Evolutionary conservation across 2,329 filamentous ascomycete species (phyloP).

Genomic region (Fonsecaea nubica): DNA sequence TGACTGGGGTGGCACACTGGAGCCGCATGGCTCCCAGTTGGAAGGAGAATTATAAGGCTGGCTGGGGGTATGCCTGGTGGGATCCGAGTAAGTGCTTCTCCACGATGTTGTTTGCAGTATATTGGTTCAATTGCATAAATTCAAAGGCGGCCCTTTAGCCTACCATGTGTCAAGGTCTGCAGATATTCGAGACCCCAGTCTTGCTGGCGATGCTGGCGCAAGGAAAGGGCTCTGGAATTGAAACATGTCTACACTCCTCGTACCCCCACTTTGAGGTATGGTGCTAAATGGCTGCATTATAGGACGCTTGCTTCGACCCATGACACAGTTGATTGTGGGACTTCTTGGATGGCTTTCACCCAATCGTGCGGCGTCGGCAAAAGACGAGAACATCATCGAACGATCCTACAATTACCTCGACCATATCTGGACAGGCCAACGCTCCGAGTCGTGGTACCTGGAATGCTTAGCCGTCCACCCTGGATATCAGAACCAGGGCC

Average conservation of each 20-base stretch:
- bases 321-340: conserved; percentile 49
- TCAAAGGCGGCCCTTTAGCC: neutral
- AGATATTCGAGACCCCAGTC: neutral
- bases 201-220: neutral
- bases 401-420: conserved; percentile 32
- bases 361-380: conserved; percentile 32
- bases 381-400: conserved; percentile 34
- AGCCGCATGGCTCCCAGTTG: conserved; percentile 31
- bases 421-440: conserved; percentile 43
- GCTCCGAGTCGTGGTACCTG: conserved; percentile 45
- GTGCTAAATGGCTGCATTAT: neutral
- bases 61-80: conserved; percentile 34
- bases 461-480: conserved; percentile 44
- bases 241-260: neutral
- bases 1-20: conserved; percentile 37
- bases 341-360: conserved; percentile 37
- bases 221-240: neutral
- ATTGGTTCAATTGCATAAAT: neutral
- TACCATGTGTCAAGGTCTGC: neutral
- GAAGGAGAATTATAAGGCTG: conserved; percentile 30
- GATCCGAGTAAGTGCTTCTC: conserved; percentile 33
- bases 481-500: conserved; percentile 47
- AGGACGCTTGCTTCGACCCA: conserved; percentile 47
- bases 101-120: neutral
- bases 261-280: neutral